These are phyloP conservation scores for Paramarasmius palmivorus DNA, from an alignment of 1,284 basidiomycete genomes.

Conservation along the genomic window DNA sequence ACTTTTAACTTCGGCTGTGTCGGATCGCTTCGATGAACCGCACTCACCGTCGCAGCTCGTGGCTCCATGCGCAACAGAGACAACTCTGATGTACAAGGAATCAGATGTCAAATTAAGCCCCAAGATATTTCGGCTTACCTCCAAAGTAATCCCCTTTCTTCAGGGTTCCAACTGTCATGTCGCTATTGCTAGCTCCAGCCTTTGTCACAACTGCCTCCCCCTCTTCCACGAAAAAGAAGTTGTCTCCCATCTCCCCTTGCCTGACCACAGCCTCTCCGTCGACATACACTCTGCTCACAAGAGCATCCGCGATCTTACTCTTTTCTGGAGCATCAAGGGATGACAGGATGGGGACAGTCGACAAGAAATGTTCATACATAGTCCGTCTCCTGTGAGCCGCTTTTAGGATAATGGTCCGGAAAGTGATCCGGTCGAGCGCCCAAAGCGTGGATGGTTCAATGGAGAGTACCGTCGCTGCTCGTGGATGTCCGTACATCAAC, in stretches of 20 bases:
- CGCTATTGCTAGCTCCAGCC: slow-evolving; percentile 52
- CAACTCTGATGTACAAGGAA: slow-evolving; percentile 53
- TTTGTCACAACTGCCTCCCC: slow-evolving; percentile 91
- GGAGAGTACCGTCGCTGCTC: slow-evolving; percentile 91
- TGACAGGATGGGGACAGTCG: slow-evolving; percentile 87
- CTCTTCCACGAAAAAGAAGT: slow-evolving; percentile 96
- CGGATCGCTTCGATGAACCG: slow-evolving; percentile 54
- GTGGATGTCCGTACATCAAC: slow-evolving; percentile 96
- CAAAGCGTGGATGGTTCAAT: slow-evolving; percentile 86
- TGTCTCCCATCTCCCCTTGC: slow-evolving; percentile 94
- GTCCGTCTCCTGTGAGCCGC: slow-evolving; percentile 84
- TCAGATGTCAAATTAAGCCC: slow-evolving; percentile 1
- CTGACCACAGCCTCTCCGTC: slow-evolving; percentile 87
- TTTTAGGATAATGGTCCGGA: slow-evolving; percentile 96
- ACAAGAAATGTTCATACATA: slow-evolving; percentile 95
- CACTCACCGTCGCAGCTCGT: slow-evolving; percentile 92
- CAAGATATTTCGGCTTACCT: slow-evolving; percentile 52
- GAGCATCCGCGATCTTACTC: slow-evolving; percentile 96
- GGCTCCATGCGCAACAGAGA: slow-evolving; percentile 85
- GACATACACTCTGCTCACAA: slow-evolving; percentile 81
- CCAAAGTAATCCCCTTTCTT: slow-evolving; percentile 98
- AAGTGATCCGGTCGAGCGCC: slow-evolving; percentile 96
- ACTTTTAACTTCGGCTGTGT: slow-evolving; percentile 78
- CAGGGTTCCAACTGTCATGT: slow-evolving; percentile 74
- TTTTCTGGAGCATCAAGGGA: slow-evolving; percentile 86